phyloP scores from a whole-genome alignment of 2,329 filamentous ascomycete species.

The Neofusicoccum umdonicola region DNA sequence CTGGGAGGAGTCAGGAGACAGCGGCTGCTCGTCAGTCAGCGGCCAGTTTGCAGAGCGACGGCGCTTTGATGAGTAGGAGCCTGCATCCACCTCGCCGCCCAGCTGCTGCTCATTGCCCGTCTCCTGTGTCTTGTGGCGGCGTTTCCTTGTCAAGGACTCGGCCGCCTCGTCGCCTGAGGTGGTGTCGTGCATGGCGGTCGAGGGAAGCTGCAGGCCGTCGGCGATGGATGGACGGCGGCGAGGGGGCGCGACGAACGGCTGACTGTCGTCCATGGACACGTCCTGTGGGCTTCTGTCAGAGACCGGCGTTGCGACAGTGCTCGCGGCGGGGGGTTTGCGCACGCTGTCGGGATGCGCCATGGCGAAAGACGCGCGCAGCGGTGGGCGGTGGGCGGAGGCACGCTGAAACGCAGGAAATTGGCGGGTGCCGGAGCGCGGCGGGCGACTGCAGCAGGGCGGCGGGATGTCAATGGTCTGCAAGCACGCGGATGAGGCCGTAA shows the following conservation, averaged over 20 bases:
- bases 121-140: constrained; percentile 12
- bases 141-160: constrained; percentile 3
- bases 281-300: neutral
- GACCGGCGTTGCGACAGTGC: neutral
- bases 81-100: neutral
- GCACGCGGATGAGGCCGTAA: neutral
- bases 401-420: constrained; percentile 9
- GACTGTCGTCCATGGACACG: neutral
- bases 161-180: neutral
- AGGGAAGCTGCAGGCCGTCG: constrained; percentile 15
- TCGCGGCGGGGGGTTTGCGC: neutral
- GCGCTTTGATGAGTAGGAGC: constrained; percentile 19
- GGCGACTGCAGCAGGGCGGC: neutral
- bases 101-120: neutral
- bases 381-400: neutral
- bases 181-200: constrained; percentile 3
- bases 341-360: constrained; percentile 12
- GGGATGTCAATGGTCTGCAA: constrained; percentile 5
- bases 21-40: constrained; percentile 9
- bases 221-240: constrained; percentile 6
- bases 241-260: neutral
- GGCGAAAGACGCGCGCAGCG: neutral
- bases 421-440: neutral
- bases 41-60: constrained; percentile 21
- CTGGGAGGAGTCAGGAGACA: constrained; percentile 3